Base-by-base conservation (phyloP, 2,329 filamentous ascomycete species). In the Aspergillus amoenus region DNA sequence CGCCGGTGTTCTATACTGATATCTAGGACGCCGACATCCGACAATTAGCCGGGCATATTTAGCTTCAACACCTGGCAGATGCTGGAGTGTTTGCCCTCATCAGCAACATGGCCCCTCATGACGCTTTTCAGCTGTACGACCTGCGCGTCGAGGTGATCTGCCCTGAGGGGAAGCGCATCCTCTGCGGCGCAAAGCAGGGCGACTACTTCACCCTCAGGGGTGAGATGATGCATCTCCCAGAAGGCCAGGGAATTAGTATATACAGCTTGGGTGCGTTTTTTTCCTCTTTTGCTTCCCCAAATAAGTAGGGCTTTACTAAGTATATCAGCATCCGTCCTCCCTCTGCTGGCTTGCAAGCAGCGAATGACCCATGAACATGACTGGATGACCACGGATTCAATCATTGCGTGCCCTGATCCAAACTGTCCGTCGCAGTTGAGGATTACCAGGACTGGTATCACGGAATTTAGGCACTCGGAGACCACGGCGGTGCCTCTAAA, bases 331-430 rank as follows among this genome's bases (percentile, higher is more conserved):
- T 42, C 51, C 3, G 30, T 53, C 41, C 51, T 53, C 24, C 51
- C 51, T 12, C 27, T 53, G 5, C 21, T 53, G 9, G 51, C 41
- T 9, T 22, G 13, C 3, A 53, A 53, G 15, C 51, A 53, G 13
- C 51, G 51, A 21, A 40, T 45, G 41, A 46, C 51, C 17, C 41
- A 53, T 42, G 51, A 53, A 12, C 41, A 53, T 13, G 51, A 53
- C 30, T 53, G 30, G 51, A 53, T 53, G 51, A 53, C 51, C 4
- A 53, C 51, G 2, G 51, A 53, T 24, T 21, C 51, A 7, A 18
- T 30, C 7, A 45, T 53, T 15, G 51, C 51, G 3, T 53, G 41
- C 12, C 51, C 41, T 12, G 51, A 53, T 45, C 51, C 51, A 2
- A n/a, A 53, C 7, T 53, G 42, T 45, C 51, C 41, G 13, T 39